Conservation (phyloP, 192 early-diverging fungal genomes). For the Diversispora epigaea region DNA sequence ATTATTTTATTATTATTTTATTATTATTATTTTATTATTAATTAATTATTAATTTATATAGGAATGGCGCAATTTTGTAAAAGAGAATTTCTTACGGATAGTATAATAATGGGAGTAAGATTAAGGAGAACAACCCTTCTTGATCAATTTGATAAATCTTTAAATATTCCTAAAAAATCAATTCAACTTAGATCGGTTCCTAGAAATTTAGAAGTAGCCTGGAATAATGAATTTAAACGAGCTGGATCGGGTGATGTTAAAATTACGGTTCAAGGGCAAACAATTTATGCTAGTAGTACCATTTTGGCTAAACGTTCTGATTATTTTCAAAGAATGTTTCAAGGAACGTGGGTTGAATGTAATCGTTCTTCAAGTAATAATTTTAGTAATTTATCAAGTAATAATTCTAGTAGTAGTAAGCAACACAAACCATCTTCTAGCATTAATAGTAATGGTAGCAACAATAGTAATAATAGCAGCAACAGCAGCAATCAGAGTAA, state of each 20-base stretch:
- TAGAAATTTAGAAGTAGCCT: constrained; percentile 8
- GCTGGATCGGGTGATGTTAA: constrained; percentile 18
- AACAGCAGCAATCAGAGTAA: background rate
- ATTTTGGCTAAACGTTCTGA: constrained; percentile 24
- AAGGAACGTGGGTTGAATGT: constrained; percentile 20
- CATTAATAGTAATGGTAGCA: background rate
- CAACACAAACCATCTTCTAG: background rate
- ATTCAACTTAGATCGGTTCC: background rate
- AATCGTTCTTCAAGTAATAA: background rate
- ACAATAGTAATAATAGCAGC: background rate
- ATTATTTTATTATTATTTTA: background rate
- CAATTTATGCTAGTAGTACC: constrained; percentile 27
- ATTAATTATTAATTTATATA: background rate
- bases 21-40: background rate
- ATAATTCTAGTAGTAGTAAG: background rate
- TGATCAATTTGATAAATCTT: background rate
- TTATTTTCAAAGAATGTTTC: constrained; percentile 32
- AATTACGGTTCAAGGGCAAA: constrained; percentile 20
- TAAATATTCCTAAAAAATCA: background rate
- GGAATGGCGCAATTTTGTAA: background rate
- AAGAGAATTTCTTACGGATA: background rate
- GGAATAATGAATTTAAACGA: constrained; percentile 10
- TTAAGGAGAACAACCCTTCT: background rate
- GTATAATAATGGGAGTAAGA: background rate
- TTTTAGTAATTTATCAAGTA: too few relatives aligned